Conservation (phyloP, 2,329 filamentous ascomycete genomes). For the Cryphonectria japonica region DNA sequence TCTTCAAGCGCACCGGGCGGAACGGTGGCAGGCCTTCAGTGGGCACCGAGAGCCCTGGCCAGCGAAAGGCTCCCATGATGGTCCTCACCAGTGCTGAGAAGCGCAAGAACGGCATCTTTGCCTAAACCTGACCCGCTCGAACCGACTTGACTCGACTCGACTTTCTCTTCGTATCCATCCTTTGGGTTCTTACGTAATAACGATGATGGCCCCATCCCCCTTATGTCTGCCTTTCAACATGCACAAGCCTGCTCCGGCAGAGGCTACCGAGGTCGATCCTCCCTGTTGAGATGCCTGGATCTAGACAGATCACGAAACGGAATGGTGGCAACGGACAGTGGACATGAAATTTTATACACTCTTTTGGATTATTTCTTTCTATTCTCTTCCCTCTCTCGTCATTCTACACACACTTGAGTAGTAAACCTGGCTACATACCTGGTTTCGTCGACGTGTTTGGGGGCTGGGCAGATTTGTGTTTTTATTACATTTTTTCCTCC, state of each 20-base stretch:
- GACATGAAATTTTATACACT: conserved; percentile 29
- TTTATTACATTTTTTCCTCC: neutral
- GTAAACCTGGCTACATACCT: neutral
- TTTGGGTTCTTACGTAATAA: conserved; percentile 24
- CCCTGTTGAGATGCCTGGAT: conserved; percentile 31
- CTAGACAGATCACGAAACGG: conserved; percentile 33
- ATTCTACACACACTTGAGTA: conserved; percentile 8
- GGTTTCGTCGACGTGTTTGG: conserved; percentile 15
- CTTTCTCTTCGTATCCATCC: conserved; percentile 15
- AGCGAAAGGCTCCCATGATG: conserved; percentile 84
- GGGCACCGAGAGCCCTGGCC: conserved; percentile 51
- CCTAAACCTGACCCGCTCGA: conserved; percentile 7
- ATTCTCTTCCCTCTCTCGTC: conserved; percentile 27
- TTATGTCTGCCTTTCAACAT: conserved; percentile 17
- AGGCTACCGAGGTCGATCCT: conserved; percentile 30
- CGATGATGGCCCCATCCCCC: conserved; percentile 23
- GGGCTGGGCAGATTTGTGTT: conserved; percentile 9
- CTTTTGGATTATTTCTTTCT: conserved; percentile 31
- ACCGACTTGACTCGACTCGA: neutral
- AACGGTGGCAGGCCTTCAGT: conserved; percentile 47
- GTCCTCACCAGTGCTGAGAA: conserved; percentile 89
- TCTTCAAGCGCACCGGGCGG: conserved; percentile 65
- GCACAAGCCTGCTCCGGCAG: conserved; percentile 23
- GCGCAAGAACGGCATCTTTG: conserved; percentile 67
- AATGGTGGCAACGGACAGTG: conserved; percentile 23